phyloP scores from a whole-genome alignment of 2,329 filamentous ascomycete genomes.

The Aspergillus brunneoviolaceus region DNA sequence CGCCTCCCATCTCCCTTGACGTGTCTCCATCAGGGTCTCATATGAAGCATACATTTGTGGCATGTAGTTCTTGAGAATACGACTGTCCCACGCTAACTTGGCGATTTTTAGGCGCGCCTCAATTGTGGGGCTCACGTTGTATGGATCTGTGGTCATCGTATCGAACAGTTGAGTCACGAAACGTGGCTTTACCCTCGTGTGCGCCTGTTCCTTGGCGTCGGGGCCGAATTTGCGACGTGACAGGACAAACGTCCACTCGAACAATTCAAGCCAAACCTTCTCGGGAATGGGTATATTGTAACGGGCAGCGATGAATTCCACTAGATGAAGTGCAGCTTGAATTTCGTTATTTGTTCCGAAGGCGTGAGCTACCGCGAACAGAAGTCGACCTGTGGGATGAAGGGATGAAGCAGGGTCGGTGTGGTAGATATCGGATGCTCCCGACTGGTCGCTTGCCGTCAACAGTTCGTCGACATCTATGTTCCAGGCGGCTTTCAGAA shows the following conservation, averaged over 20 bases:
- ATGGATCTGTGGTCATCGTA: constrained; percentile 59
- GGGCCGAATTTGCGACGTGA: constrained; percentile 42
- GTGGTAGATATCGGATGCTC: constrained; percentile 35
- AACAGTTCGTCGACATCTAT: constrained; percentile 50
- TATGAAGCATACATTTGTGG: constrained; percentile 33
- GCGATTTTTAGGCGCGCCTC: constrained; percentile 50
- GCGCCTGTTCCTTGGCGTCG: constrained; percentile 24
- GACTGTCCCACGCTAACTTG: constrained; percentile 26
- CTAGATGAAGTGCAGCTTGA: constrained; percentile 55
- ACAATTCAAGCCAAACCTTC: constrained; percentile 64
- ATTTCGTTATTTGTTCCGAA: constrained; percentile 68
- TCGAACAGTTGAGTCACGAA: constrained; percentile 58
- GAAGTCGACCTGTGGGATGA: constrained; percentile 58
- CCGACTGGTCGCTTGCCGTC: constrained; percentile 31
- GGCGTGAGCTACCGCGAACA: constrained; percentile 66
- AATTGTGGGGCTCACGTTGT: constrained; percentile 58
- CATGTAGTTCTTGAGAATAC: constrained; percentile 23
- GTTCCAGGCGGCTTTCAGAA: constrained; percentile 56
- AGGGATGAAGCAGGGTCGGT: constrained; percentile 54
- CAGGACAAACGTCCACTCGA: constrained; percentile 66
- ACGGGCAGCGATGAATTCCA: constrained; percentile 62
- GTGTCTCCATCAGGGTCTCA: constrained; percentile 28
- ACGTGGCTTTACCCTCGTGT: constrained; percentile 39
- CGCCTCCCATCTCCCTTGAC: constrained; percentile 28
- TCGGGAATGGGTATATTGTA: constrained; percentile 60